phyloP scores from a whole-genome alignment of 306 rosid species.

The Herpetospermum pedunculosum region DNA sequence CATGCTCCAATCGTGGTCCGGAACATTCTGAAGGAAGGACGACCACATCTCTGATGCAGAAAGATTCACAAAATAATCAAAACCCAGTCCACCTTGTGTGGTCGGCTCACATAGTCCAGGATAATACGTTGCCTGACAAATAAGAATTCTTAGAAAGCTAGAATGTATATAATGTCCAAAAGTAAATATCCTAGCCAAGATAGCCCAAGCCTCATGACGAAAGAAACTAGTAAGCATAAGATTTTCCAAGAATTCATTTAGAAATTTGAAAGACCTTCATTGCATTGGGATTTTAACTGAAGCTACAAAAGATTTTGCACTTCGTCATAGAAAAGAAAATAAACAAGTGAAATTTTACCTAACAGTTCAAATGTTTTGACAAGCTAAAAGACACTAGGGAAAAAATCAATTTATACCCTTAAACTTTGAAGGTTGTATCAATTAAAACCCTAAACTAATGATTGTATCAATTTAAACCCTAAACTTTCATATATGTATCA shows the following conservation, averaged over 20 bases:
- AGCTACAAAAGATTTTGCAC: background rate
- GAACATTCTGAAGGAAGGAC: conserved; percentile 60
- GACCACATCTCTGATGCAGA: conserved; percentile 84
- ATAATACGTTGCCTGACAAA: conserved; percentile 69
- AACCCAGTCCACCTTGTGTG: conserved; percentile 96
- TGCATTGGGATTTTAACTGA: background rate
- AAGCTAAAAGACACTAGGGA: too few species aligned
- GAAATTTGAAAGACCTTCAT: background rate
- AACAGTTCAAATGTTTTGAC: background rate
- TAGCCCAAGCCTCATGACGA: background rate
- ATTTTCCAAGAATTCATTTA: background rate
- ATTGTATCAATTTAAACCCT: too few species aligned
- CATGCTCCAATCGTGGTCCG: conserved; percentile 90
- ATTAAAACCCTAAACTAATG: too few species aligned
- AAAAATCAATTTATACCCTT: too few species aligned
- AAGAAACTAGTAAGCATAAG: background rate
- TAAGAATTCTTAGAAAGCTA: background rate
- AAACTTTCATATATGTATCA: too few species aligned
- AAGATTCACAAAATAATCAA: conserved; percentile 86
- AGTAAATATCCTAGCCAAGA: background rate
- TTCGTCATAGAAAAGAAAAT: background rate
- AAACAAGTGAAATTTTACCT: background rate
- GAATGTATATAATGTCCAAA: background rate
- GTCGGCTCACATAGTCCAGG: conserved; percentile 88
- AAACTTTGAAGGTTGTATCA: too few species aligned